Base-by-base conservation (phyloP, 805 yeast species). In the Wickerhamiella azymoides region DNA sequence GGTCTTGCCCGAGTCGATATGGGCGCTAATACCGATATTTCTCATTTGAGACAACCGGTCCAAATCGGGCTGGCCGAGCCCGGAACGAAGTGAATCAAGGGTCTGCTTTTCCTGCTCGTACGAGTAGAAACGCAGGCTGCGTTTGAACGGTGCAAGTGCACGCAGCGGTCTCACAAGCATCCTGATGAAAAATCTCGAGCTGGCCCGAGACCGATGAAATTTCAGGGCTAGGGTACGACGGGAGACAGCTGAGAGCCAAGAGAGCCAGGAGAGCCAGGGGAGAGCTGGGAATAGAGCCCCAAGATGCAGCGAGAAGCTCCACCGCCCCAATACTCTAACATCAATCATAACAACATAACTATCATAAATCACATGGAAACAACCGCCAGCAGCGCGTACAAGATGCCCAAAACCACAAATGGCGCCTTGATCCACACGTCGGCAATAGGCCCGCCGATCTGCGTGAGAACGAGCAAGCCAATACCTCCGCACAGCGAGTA, bases 1-100 rank as follows among this genome's bases (percentile, higher is more conserved):
- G 41, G 98, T 92, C 61, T 92, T 92, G 49, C 98, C 98, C 3
- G 96, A 85, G 63, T 92, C 98, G 57, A 92, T 92, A 64, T 92
- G 98, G 9, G 98, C 98, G 13, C 96, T 84, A 47, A 92, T 85
- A 64, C 98, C 98, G 54, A 92, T 92, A 62, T 92, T 92, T 65
- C 99, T 76, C 75, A 88, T 73, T 45, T 72, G 68, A 6, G 65
- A 56, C 16, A 84, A 67, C 26, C 78, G 68, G 10, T 60, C 19
- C n/a, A 47, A 45, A 47, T 67, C 71, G 37, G 54, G 50, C 40
- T 59, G 50, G 51, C 61, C 27, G 54, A 67, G 36, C 37, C 52
- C 14, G 54, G 60, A n/a, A 54, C 61, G 32, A 30, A 62, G 52
- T 18, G 47, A 52, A 27, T 57, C 56, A 8, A 61, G 50, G 13